Evolutionary conservation across 441 rosid species (phyloP).

Genomic region (Erodium trifolium): DNA sequence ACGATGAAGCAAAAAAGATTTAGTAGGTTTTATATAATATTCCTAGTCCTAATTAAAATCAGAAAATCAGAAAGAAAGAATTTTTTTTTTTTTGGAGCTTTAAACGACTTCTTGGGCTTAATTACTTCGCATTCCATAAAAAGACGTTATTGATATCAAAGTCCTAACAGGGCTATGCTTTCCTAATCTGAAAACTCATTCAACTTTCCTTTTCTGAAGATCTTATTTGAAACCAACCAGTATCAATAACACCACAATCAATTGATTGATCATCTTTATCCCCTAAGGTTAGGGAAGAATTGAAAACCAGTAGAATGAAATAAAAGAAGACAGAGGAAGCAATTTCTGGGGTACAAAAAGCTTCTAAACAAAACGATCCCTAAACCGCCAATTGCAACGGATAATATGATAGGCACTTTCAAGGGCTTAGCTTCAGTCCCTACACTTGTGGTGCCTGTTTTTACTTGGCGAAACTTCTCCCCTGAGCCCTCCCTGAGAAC

Average conservation of each 20-base stretch:
- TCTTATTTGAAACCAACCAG: background rate
- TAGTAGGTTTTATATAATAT: too few species aligned
- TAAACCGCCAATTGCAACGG: conserved; percentile 52
- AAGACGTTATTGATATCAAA: too few species aligned
- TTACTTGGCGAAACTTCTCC: conserved; percentile 34
- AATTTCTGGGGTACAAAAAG: conserved; percentile 31
- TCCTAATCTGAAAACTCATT: too few species aligned
- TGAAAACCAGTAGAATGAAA: too few species aligned
- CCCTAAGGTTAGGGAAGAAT: background rate
- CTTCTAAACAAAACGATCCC: conserved; percentile 48
- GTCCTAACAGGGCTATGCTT: too few species aligned
- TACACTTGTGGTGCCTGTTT: conserved; percentile 28
- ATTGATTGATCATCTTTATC: background rate
- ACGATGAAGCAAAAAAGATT: too few species aligned
- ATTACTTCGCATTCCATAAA: too few species aligned
- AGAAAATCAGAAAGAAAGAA: too few species aligned
- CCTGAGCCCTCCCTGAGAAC: conserved; percentile 43
- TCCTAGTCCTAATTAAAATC: too few species aligned
- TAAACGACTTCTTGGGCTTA: too few species aligned
- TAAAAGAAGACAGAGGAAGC: conserved; percentile 5
- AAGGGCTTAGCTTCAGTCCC: conserved; percentile 28
- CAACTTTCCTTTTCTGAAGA: background rate
- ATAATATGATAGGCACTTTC: conserved; percentile 39
- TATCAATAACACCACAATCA: background rate
- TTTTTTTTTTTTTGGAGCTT: too few species aligned